Conservation (phyloP, 176 grass and related monocot species). For the Musa itinerans region DNA sequence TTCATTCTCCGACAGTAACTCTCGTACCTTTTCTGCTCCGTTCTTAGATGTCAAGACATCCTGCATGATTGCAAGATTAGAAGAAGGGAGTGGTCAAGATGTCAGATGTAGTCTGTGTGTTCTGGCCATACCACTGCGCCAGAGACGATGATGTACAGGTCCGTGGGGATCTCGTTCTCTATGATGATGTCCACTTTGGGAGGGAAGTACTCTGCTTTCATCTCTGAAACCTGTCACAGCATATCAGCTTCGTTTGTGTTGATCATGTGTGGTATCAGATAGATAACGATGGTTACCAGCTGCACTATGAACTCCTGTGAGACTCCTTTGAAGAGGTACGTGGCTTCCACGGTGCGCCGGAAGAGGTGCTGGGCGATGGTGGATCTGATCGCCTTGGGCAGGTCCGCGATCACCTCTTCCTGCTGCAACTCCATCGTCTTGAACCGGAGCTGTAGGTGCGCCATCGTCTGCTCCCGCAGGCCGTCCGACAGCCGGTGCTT, state of each 20-base stretch:
- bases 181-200: slow-evolving; percentile 42
- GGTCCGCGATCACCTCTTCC: slow-evolving; percentile 31
- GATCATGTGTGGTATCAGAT: background rate
- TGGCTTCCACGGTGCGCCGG: background rate
- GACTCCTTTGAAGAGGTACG: slow-evolving; percentile 42
- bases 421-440: slow-evolving; percentile 30
- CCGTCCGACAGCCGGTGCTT: slow-evolving; percentile 20
- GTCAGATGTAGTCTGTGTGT: background rate
- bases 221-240: slow-evolving; percentile 24
- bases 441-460: slow-evolving; percentile 40
- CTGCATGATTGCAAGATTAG: background rate
- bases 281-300: slow-evolving; percentile 10
- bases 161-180: slow-evolving; percentile 34
- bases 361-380: slow-evolving; percentile 43
- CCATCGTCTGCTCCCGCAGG: slow-evolving; percentile 31
- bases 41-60: slow-evolving; percentile 13
- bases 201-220: slow-evolving; percentile 36
- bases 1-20: no score
- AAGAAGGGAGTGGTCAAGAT: background rate
- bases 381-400: slow-evolving; percentile 38
- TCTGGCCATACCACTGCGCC: slow-evolving; percentile 26
- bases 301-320: slow-evolving; percentile 29
- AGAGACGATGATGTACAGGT: slow-evolving; percentile 46
- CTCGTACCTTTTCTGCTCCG: slow-evolving; percentile 13
- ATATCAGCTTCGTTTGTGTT: background rate